phyloP scores from a whole-genome alignment of 1,284 basidiomycete genomes.

The Macrocybe sp. region DNA sequence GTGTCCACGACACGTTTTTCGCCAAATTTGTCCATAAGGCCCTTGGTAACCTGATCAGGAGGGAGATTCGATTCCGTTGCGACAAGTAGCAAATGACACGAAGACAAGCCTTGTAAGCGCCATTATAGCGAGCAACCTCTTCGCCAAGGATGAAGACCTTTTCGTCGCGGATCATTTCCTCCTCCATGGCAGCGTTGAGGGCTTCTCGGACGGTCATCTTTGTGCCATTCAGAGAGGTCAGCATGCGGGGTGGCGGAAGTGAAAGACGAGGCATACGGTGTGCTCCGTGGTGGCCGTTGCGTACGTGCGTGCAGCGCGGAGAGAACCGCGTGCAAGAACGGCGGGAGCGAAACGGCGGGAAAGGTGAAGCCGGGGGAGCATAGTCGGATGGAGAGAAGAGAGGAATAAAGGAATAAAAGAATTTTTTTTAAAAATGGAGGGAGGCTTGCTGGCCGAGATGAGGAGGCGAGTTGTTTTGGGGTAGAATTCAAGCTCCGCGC shows the following conservation, averaged over 20 bases:
- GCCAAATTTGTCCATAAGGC: conserved; percentile 98
- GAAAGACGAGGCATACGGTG: conserved; percentile 38
- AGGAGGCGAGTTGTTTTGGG: conserved; percentile 3
- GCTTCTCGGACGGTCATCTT: conserved; percentile 99
- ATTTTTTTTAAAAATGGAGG: too few relatives aligned
- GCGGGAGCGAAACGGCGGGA: conserved; percentile 60
- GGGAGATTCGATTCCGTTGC: conserved; percentile 2
- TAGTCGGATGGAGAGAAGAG: conserved; percentile 23
- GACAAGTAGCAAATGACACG: not conserved
- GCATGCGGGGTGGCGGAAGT: conserved; percentile 6
- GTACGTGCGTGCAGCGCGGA: conserved; percentile 51
- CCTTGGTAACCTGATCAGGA: conserved; percentile 81
- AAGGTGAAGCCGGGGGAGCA: conserved; percentile 58
- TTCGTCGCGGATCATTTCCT: conserved; percentile 98
- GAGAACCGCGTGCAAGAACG: conserved; percentile 44
- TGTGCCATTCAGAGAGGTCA: conserved; percentile 11
- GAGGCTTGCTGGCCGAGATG: not conserved
- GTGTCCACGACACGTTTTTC: conserved; percentile 98
- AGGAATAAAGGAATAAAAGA: conserved; percentile 1
- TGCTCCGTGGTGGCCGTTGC: conserved; percentile 54
- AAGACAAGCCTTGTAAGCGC: conserved; percentile 89
- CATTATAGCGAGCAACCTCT: conserved; percentile 98
- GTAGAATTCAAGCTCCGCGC: not conserved
- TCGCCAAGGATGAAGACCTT: conserved; percentile 96
- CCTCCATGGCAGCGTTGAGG: conserved; percentile 97